Evolutionary conservation across 495 filamentous ascomycete genomes (phyloP).

Genomic region (Saxispiralis lemnorum): DNA sequence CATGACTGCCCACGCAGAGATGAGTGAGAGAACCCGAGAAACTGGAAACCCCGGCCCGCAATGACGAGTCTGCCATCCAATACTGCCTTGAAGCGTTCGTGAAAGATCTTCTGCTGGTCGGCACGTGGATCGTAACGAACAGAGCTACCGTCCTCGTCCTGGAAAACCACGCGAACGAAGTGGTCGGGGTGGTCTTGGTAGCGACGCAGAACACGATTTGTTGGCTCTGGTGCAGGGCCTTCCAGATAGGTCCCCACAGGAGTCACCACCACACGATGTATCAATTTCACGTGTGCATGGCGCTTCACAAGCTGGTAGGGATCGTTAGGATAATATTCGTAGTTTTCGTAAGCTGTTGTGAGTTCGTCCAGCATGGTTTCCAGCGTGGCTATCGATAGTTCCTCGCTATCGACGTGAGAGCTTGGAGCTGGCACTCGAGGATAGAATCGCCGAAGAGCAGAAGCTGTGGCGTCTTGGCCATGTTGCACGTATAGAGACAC

Average conservation of each 20-base stretch:
- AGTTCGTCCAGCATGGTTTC: constrained; percentile 25
- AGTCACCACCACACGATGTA: constrained; percentile 48
- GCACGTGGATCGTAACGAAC: constrained; percentile 39
- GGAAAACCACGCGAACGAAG: constrained; percentile 54
- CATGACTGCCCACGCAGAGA: constrained; percentile 49
- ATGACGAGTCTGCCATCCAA: constrained; percentile 40
- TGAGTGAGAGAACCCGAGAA: constrained; percentile 70
- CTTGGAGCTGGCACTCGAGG: constrained; percentile 32
- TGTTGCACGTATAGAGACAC: constrained; percentile 9
- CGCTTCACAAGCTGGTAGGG: constrained; percentile 16
- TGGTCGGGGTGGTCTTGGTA: constrained; percentile 44
- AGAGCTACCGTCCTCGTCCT: constrained; percentile 52
- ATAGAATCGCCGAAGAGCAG: constrained; percentile 26
- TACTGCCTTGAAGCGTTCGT: constrained; percentile 38
- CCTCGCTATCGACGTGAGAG: constrained; percentile 29
- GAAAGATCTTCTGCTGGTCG: constrained; percentile 36
- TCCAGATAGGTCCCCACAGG: constrained; percentile 49
- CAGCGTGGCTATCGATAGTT: constrained; percentile 29
- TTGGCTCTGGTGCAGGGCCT: constrained; percentile 51
- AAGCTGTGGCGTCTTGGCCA: constrained; percentile 14
- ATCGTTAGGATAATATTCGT: constrained; percentile 6
- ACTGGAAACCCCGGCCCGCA: constrained; percentile 43
- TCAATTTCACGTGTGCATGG: constrained; percentile 25
- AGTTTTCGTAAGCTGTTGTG: constrained; percentile 23
- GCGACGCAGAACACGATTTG: constrained; percentile 57